A percentile compares a stretch with the other conserved stretches of the same genome.
Evolutionary conservation across 768 basidiomycete genomes (phyloP).

Genomic region (Termitomyces sp.): DNA sequence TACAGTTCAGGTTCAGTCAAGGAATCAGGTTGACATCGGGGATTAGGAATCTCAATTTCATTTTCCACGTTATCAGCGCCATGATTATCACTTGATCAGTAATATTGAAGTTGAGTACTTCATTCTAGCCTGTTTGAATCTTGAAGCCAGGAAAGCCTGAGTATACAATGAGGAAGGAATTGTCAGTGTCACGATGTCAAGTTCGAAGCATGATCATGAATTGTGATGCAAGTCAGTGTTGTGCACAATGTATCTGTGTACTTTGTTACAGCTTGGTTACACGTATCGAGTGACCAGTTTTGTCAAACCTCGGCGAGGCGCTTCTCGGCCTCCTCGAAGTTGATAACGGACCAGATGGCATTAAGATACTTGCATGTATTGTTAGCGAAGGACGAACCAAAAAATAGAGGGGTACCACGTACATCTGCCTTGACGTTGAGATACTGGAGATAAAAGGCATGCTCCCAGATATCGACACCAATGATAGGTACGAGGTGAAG

Average conservation of each 20-base stretch:
- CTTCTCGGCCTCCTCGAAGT: constrained; percentile 80
- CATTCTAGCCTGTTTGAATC: too few species aligned
- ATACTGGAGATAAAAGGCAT: constrained; percentile 95
- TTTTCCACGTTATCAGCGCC: too few species aligned
- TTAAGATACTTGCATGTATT: constrained; percentile 60
- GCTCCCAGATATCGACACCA: constrained; percentile 94
- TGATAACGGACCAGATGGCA: constrained; percentile 88
- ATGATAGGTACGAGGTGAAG: constrained; percentile 72
- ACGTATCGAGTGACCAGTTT: not conserved
- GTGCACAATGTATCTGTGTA: not conserved
- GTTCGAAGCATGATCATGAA: too few species aligned
- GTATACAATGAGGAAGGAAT: too few species aligned
- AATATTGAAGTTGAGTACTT: too few species aligned
- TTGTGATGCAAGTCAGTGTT: not conserved
- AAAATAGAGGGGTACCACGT: constrained; percentile 24
- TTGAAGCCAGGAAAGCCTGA: too few species aligned
- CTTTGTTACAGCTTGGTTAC: not conserved
- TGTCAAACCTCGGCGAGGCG: constrained; percentile 21
- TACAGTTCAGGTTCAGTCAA: too few species aligned
- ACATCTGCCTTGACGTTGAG: constrained; percentile 92
- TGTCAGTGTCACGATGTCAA: too few species aligned
- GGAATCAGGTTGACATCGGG: too few species aligned
- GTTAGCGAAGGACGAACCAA: not conserved
- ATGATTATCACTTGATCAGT: too few species aligned
- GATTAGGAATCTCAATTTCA: too few species aligned